Conservation (phyloP, 306 rosid genomes). For the Prunus padus region DNA sequence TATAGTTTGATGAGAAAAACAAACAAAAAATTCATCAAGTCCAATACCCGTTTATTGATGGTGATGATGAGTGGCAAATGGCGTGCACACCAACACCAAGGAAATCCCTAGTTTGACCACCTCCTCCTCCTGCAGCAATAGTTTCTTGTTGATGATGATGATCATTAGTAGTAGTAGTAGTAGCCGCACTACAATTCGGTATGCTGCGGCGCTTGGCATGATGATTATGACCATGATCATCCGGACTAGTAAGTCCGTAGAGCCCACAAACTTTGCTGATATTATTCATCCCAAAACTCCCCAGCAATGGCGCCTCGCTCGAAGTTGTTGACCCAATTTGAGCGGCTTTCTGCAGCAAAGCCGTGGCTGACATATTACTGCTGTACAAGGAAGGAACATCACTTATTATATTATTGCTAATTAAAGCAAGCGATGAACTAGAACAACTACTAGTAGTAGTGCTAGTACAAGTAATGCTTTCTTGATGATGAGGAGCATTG, state of each 20-base stretch:
- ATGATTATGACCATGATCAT: too few species aligned
- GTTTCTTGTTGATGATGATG: too few species aligned
- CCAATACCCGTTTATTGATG: constrained; percentile 70
- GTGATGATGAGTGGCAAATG: constrained; percentile 49
- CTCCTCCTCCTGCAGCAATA: constrained; percentile 18
- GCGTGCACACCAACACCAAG: constrained; percentile 83
- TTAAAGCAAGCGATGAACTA: constrained; percentile 31
- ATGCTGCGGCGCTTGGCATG: too few species aligned
- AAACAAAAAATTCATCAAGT: constrained; percentile 29
- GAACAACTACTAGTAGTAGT: too few species aligned
- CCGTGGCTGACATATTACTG: constrained; percentile 87
- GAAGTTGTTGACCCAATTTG: constrained; percentile 64
- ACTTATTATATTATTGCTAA: constrained; percentile 4
- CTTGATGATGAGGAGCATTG: constrained; percentile 12
- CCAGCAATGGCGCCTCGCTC: constrained; percentile 50
- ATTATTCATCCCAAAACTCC: constrained; percentile 52
- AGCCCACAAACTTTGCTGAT: constrained; percentile 36
- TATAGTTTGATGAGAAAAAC: not conserved
- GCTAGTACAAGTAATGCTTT: too few species aligned
- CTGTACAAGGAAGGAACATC: constrained; percentile 65
- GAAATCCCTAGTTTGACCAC: constrained; percentile 84
- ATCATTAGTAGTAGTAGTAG: too few species aligned
- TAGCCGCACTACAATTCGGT: too few species aligned
- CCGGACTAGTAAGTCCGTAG: constrained; percentile 31
- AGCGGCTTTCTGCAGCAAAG: constrained; percentile 83